Conservation (phyloP, 1,284 basidiomycete genomes). For the Irpex sp. region DNA sequence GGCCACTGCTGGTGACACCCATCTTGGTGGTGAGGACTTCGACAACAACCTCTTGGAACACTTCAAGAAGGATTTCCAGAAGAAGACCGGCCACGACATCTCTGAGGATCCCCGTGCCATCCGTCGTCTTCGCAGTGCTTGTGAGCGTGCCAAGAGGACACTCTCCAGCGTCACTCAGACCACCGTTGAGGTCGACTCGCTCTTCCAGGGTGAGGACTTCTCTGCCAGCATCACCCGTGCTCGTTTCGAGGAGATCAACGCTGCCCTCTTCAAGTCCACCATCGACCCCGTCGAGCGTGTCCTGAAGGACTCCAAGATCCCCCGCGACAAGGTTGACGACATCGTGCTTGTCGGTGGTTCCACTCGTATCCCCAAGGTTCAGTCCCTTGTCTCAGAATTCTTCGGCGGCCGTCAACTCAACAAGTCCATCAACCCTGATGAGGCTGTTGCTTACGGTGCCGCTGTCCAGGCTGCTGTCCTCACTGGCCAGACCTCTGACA, state of each 20-base stretch:
- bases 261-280: slow-evolving; percentile 91
- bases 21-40: slow-evolving; percentile 97
- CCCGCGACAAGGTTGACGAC: slow-evolving; percentile 96
- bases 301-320: slow-evolving; percentile 97
- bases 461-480: slow-evolving; percentile 97
- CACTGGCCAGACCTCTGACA: slow-evolving; percentile 94
- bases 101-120: slow-evolving; percentile 94
- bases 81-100: slow-evolving; percentile 96
- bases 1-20: slow-evolving; percentile 98
- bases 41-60: slow-evolving; percentile 97
- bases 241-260: slow-evolving; percentile 99
- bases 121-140: slow-evolving; percentile 92
- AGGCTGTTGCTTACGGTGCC: slow-evolving; percentile 94
- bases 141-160: slow-evolving; percentile 99
- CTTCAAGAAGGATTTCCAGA: slow-evolving; percentile 99
- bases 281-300: slow-evolving; percentile 99
- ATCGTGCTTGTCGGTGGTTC: slow-evolving; percentile 99
- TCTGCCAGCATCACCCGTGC: slow-evolving; percentile 96
- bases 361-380: slow-evolving; percentile 99
- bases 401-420: slow-evolving; percentile 97
- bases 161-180: slow-evolving; percentile 98
- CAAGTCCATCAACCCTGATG: slow-evolving; percentile 98
- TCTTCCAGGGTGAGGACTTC: slow-evolving; percentile 96
- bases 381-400: slow-evolving; percentile 96
- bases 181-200: slow-evolving; percentile 98